Evolutionary conservation across 345 rosid species (phyloP), one percentile per base, ranked within the genome.

Genomic region (Populus simonii): DNA sequence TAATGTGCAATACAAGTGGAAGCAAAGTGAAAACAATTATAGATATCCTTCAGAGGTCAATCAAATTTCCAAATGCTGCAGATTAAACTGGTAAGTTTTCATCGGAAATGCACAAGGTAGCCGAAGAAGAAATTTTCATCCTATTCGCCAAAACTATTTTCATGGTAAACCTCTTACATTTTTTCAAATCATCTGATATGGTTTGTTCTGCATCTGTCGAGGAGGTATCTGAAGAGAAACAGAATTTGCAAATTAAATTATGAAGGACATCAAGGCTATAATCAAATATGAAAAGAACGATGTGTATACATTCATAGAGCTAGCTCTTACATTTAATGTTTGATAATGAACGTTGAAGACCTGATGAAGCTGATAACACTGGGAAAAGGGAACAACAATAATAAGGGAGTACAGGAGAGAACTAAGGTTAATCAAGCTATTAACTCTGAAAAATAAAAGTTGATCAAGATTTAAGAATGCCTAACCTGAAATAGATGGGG

Each of bases 401-500:
- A 69, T 57, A 57, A 25, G 55, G 18, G 4, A 6, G 9, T 2
- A 5, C 4, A 66, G n/a, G n/a, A 33, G 67, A 69, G 9, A 51
- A 63, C 74, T 49, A 35, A 22, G 49, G 68, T 67, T 7, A 61
- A 29, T 25, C 41, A 43, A 43, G 22, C 9, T 31, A 65, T 45
- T 6, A 35, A 59, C 11, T 4, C 7, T 27, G 25, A 38, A 70
- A 49, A 12, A 63, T 11, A 11, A 78, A 31, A 66, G 47, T 20
- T 63, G 74, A 59, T 23, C 18, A 63, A 17, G 23, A 53, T 53
- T 18, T 20, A 53, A 18, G 45, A n/a, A 65, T 29, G 49, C 6
- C 81, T 51, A 65, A 90, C 94, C 94, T 35, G 94, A 88, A 73
- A 90, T 82, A 18, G 94, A 89, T 5, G 92, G 94, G 29, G 89